Evolutionary conservation across 1,284 basidiomycete species (phyloP).

Genomic region (Flammula alnicola): DNA sequence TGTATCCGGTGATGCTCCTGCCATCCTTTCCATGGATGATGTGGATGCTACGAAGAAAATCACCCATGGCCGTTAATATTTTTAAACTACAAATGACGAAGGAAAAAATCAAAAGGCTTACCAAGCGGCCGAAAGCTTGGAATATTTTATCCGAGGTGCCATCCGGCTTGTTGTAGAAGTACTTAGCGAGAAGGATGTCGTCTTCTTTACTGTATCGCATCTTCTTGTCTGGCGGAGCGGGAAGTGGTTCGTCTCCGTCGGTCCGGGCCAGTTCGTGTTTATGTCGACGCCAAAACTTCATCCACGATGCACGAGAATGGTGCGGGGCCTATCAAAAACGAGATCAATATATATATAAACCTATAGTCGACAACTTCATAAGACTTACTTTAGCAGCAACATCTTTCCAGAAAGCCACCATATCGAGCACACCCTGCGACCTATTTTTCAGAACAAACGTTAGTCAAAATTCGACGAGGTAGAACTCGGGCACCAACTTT

Average conservation of each 20-base stretch:
- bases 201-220: constrained; percentile 79
- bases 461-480: background rate
- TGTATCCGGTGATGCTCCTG: constrained; percentile 86
- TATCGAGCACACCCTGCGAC: constrained; percentile 70
- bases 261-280: constrained; percentile 76
- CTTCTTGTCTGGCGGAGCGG: constrained; percentile 79
- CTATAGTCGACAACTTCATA: background rate
- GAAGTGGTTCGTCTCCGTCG: constrained; percentile 68
- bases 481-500: constrained; percentile 46
- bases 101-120: constrained; percentile 37
- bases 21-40: constrained; percentile 91
- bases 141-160: constrained; percentile 83
- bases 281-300: constrained; percentile 86
- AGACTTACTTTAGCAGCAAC: constrained; percentile 68
- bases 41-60: constrained; percentile 60
- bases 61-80: constrained; percentile 1
- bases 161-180: constrained; percentile 69
- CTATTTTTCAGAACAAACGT: constrained; percentile 35
- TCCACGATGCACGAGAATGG: constrained; percentile 86
- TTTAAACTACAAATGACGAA: background rate
- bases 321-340: constrained; percentile 65
- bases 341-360: background rate
- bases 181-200: constrained; percentile 75
- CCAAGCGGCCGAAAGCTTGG: constrained; percentile 71
- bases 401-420: constrained; percentile 86